Evolutionary conservation across 2,329 filamentous ascomycete genomes (phyloP), one percentile per base, ranked within the genome.

Genomic region (Cladosporium sp.): DNA sequence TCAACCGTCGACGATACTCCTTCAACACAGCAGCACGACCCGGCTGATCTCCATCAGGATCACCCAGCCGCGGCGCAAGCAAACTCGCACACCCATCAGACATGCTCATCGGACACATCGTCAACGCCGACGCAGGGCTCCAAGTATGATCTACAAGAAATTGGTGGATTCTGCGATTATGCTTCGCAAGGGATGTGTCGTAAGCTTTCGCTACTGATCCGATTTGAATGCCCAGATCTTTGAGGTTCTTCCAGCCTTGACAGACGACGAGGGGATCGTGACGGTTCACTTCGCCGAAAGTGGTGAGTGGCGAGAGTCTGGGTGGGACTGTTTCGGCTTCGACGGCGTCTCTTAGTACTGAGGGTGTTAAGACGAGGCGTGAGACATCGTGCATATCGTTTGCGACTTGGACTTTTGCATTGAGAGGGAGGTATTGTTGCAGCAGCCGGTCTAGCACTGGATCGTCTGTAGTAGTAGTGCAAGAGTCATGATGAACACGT

Each of bases 51-150:
- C 34, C 22, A 19, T 51, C 42, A 6, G 14, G 8, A 28, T 38
- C 40, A 19, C 14, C n/a, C 25, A 84, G 72, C 42, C 83, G 80
- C 0, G 69, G 70, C 58, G 76, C 75, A 2, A 84, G 68, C 1
- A 85, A 74, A 9, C 76, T 74, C n/a, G 82, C 78, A 2, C 84
- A 84, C 11, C 84, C 84, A 61, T 88, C 84, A 15, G 82, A 80
- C 86, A 89, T 89, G 25, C 82, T 83, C 15, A 82, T 82, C 0
- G 86, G 86, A 62, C 86, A 89, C 0, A 82, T 81, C 2, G 85
- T 84, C 61, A 84, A 81, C 1, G 84, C 84, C 3, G 79, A 81
- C 0, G 84, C 86, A 3, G 76, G 77, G n/a, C 78, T 76, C 80
- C 85, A 88, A 1, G 88, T 72, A 58, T 87, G 84, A 38, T 71